Conservation (phyloP, 768 basidiomycete species). For the Pisolithus orientalis region DNA sequence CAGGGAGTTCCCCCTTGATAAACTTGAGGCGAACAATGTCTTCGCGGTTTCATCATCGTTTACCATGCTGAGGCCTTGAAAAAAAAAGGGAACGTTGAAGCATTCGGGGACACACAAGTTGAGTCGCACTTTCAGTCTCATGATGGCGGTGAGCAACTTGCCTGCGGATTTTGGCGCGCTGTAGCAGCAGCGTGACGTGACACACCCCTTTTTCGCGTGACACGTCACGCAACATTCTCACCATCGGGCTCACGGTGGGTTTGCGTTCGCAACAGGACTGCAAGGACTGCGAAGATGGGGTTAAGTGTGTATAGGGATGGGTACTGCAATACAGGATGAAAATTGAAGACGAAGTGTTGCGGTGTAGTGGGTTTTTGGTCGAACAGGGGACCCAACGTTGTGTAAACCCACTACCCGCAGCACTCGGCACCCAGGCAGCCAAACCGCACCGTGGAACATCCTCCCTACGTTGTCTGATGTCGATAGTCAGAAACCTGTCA, state of each 20-base stretch:
- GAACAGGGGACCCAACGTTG: too few relatives aligned
- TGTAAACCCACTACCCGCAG: too few relatives aligned
- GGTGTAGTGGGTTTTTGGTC: too few relatives aligned
- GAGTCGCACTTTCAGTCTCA: conserved; percentile 5
- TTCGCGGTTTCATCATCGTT: not conserved
- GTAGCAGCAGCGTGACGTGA: conserved; percentile 4
- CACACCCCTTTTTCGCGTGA: conserved; percentile 6
- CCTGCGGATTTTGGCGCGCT: conserved; percentile 1
- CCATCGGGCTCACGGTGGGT: too few relatives aligned
- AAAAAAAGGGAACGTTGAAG: not conserved
- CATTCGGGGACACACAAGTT: conserved; percentile 6
- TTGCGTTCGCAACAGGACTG: not conserved
- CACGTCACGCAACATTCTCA: not conserved
- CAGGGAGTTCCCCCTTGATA: not conserved
- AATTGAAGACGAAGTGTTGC: too few relatives aligned
- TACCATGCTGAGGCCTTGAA: conserved; percentile 4
- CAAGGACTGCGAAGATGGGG: not conserved
- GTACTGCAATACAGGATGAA: not conserved
- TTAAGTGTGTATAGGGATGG: not conserved
- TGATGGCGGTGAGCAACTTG: conserved; percentile 8
- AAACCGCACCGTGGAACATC: too few relatives aligned
- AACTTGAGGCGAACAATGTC: not conserved
- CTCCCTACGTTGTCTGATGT: too few relatives aligned
- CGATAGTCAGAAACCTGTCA: too few relatives aligned
- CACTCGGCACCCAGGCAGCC: too few relatives aligned